These are phyloP conservation scores for Paraphoma sp. DNA, from an alignment of 2,329 filamentous ascomycete genomes.

Conservation along the genomic window DNA sequence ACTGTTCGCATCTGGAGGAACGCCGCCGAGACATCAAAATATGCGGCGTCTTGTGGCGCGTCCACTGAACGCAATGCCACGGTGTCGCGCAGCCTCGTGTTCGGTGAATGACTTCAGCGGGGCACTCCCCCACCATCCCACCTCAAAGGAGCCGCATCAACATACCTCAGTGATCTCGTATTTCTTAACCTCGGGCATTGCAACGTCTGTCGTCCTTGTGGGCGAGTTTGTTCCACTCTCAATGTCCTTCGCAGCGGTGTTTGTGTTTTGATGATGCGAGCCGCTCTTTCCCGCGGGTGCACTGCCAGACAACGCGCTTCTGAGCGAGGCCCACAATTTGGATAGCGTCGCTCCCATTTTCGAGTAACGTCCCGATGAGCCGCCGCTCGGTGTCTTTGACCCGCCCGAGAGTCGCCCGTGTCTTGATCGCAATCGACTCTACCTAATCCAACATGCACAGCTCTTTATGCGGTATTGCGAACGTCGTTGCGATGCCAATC, in stretches of 20 bases:
- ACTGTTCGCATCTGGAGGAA: too few species aligned
- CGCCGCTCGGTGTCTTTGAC: constrained; percentile 10
- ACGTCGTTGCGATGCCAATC: constrained; percentile 5
- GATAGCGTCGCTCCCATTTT: constrained; percentile 39
- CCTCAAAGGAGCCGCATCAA: constrained; percentile 8
- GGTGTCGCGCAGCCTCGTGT: background rate
- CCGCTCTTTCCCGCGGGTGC: constrained; percentile 14
- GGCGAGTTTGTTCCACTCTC: constrained; percentile 21
- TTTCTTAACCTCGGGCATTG: constrained; percentile 41
- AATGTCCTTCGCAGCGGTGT: constrained; percentile 16
- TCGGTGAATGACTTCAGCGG: constrained; percentile 28
- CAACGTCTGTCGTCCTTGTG: constrained; percentile 15
- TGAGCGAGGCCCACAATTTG: constrained; percentile 42
- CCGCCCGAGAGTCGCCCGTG: constrained; percentile 4
- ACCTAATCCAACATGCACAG: constrained; percentile 7
- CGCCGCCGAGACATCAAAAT: background rate
- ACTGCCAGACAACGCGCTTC: constrained; percentile 23
- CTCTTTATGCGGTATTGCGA: constrained; percentile 2
- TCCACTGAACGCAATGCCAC: background rate
- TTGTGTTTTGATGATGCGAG: constrained; percentile 17
- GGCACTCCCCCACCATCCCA: constrained; percentile 35
- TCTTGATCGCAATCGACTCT: constrained; percentile 1
- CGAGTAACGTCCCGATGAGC: constrained; percentile 38
- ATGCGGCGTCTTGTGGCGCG: background rate
- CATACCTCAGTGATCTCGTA: constrained; percentile 47